Evolutionary conservation across 2,329 filamentous ascomycete species (phyloP).

Genomic region (Mycocentrospora acerina): DNA sequence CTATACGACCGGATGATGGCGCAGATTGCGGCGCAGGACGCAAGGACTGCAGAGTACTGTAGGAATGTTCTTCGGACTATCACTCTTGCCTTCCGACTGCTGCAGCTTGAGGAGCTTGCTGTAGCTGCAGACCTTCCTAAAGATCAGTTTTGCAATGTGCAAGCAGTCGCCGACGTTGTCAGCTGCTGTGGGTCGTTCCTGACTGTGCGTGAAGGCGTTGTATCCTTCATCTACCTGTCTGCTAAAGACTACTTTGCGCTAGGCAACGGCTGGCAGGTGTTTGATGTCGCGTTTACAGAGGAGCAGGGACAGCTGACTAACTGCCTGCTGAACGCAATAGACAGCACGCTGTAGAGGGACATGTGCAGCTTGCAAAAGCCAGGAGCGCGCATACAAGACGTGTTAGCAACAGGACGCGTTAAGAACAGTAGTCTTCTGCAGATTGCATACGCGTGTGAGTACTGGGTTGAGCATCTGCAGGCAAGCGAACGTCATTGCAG

Average conservation of each 20-base stretch:
- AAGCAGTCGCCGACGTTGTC: conserved; percentile 5
- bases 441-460: no score
- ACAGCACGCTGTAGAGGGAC: conserved; percentile 20
- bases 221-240: conserved; percentile 48
- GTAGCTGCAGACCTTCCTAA: no score
- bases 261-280: conserved; percentile 6
- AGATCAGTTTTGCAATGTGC: conserved; percentile 1
- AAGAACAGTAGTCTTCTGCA: no score
- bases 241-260: conserved; percentile 44
- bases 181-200: conserved; percentile 42
- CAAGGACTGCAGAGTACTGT: no score
- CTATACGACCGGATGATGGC: conserved; percentile 46
- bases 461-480: no score
- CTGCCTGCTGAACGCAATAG: conserved; percentile 34
- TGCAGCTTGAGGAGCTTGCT: no score
- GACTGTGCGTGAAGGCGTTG: conserved; percentile 27
- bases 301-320: conserved; percentile 8
- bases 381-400: no score
- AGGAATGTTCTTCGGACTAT: no score
- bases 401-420: no score
- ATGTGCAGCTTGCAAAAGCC: conserved; percentile 19
- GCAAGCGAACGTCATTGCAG: no score
- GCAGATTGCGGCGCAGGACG: conserved; percentile 5
- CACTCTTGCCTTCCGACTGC: no score
- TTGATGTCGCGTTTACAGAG: conserved; percentile 17